phyloP scores from a whole-genome alignment of 495 filamentous ascomycete species.

The Rostrohypoxylon terebratum region DNA sequence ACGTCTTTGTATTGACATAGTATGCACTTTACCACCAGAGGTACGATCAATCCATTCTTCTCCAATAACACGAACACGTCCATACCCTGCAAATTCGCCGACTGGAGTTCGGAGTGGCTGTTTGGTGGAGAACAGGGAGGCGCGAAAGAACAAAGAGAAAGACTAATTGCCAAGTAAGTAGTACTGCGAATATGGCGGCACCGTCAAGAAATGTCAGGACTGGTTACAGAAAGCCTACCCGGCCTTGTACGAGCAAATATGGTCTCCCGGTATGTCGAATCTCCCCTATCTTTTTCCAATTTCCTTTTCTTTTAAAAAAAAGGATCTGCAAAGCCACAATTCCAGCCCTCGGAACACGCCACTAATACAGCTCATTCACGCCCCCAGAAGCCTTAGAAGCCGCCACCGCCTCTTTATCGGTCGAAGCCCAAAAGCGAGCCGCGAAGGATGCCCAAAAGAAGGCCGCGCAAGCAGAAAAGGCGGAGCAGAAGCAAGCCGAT shows the following conservation, averaged over 20 bases:
- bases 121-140: conserved; percentile 1
- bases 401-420: conserved; percentile 82
- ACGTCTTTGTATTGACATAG: conserved; percentile 58
- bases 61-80: neutral
- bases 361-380: conserved; percentile 33
- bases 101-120: conserved; percentile 2
- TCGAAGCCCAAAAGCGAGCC: conserved; percentile 90
- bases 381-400: conserved; percentile 80
- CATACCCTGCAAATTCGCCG: conserved; percentile 5
- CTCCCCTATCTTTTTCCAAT: neutral
- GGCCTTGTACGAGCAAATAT: conserved; percentile 78
- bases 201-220: conserved; percentile 97
- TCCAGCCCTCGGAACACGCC: neutral
- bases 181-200: conserved; percentile 99
- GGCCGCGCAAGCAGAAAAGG: conserved; percentile 88
- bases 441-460: conserved; percentile 95
- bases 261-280: conserved; percentile 77
- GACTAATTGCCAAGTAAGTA: conserved; percentile 56
- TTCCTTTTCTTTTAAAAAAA: neutral
- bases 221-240: conserved; percentile 86
- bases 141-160: conserved; percentile 11
- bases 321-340: neutral
- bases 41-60: conserved; percentile 63
- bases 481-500: conserved; percentile 81
- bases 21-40: conserved; percentile 94